Base-by-base conservation (phyloP, 768 basidiomycete genomes). In the Hygrocybe punicea region DNA sequence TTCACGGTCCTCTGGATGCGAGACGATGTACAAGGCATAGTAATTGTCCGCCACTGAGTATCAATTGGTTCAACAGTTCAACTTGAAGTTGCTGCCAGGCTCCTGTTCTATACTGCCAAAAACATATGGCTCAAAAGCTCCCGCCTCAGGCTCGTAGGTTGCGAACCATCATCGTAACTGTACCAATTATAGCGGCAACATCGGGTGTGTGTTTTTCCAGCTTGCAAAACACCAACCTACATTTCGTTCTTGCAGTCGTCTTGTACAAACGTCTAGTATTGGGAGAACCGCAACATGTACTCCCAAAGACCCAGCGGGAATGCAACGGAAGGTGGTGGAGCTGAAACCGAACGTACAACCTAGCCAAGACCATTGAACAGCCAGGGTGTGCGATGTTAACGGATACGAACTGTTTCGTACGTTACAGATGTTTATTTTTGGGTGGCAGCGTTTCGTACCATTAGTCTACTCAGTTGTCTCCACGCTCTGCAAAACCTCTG, bases 151-250 rank as follows among this genome's bases (percentile, higher is more conserved):
- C 74, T 4, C 74, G 74, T 34, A 69, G 76, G 40, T 64, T 76
- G 62, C 72, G 75, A 17, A 81, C 77, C 24, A 80, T 89, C 57
- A 84, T 89, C 42, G 73, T 86, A 39, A 77, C 85, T 0, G 60
- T 84, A 11, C 87, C 87, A 3, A 78, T 89, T 44, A 83, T 88
- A 50, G 83, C 78, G 24, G 85, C 80, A 5, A 82, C 82, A 11
- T 81, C 84, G 49, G 79, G 87, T 89, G 55, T 58, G 83, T 76
- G 6, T 40, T 13, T 21, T 17, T 55, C 16, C 45, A 53, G 44
- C 48, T 48, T 25, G 36, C 24, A 54, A 51, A 29, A 39, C 47
- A 29, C 13, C 53, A 42, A 37, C 46, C 44, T n/a, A 23, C 21
- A 17, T 25, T 58, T 16, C 34, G 19, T 48, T 5, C 42, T n/a